Evolutionary conservation across 2,329 filamentous ascomycete species (phyloP), one percentile per base, ranked within the genome.

Genomic region (Pestalotiopsis sp.): DNA sequence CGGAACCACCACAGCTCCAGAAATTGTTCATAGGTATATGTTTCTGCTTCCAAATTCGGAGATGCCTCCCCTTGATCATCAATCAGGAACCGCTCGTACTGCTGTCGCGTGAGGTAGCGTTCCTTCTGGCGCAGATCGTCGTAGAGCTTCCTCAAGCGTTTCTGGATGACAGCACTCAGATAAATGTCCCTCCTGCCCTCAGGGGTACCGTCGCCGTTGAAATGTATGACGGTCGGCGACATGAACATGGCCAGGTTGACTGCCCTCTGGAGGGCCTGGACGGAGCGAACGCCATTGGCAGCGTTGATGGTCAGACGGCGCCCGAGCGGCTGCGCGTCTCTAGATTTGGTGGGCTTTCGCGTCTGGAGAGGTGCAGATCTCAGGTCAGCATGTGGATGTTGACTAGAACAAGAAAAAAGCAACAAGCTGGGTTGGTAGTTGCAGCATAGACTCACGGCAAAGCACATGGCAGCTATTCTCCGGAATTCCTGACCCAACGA

Each of bases 31-130:
- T 83, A 79, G 3, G 72, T 78, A 74, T 87, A 89, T 2, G 73
- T 73, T 4, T 85, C 80, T 57, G 82, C 79, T 17, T 77, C 75
- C 13, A 83, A 66, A 3, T 75, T 71, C 4, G 80, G 72, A 4
- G 73, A 69, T 13, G 70, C 63, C 67, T 88, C 85, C 39, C 83
- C 83, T 73, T 91, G 89, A 1, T 80, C 80, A 1, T 78, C 74
- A 45, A 80, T 77, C n/a, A 91, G 76, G 75, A 90, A 91, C 4
- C 73, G 73, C 38, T 77, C 73, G 67, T 90, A 83, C 39, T 79
- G 78, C 7, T 80, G 79, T 14, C 78, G 76, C 4, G 80, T 75
- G 11, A 86, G 72, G 1, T 70, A 73, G 49, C 69, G 72, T 36
- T 79, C 76, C 13, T 75, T 70, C 5, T 78, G 80, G 60, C 84